These are phyloP conservation scores for Puccinia horiana DNA, from an alignment of 1,284 basidiomycete species.

Conservation along the genomic window DNA sequence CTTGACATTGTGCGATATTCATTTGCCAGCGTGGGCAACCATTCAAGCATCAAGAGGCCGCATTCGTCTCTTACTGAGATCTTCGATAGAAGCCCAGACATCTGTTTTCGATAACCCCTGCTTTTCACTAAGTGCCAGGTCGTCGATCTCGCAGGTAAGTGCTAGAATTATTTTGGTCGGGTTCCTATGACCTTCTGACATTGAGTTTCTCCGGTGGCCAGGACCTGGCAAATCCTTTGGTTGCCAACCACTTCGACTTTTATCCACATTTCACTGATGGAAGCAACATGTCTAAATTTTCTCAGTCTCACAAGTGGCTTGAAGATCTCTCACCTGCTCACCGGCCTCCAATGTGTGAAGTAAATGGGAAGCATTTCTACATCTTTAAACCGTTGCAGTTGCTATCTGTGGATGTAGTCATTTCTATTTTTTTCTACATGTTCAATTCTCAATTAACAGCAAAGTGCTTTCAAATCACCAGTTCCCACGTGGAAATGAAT, in stretches of 20 bases:
- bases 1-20: neutral
- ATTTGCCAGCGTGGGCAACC: neutral
- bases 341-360: neutral
- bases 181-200: neutral
- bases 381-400: constrained; percentile 4
- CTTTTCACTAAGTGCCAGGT: neutral
- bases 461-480: neutral
- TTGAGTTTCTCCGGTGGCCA: neutral
- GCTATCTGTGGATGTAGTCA: neutral
- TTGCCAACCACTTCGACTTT: neutral
- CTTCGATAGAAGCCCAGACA: neutral
- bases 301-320: constrained; percentile 1
- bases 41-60: neutral
- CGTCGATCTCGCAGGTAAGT: neutral
- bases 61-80: neutral
- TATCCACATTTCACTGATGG: neutral
- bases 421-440: constrained; percentile 1
- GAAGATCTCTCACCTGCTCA: neutral
- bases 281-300: neutral
- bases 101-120: neutral
- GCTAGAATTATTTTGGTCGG: neutral
- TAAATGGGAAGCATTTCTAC: constrained; percentile 11
- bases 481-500: neutral
- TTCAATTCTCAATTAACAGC: neutral
- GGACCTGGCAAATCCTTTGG: constrained; percentile 9